phyloP scores from a whole-genome alignment of 2,329 filamentous ascomycete genomes.

The Dactylellina drechsleri region DNA sequence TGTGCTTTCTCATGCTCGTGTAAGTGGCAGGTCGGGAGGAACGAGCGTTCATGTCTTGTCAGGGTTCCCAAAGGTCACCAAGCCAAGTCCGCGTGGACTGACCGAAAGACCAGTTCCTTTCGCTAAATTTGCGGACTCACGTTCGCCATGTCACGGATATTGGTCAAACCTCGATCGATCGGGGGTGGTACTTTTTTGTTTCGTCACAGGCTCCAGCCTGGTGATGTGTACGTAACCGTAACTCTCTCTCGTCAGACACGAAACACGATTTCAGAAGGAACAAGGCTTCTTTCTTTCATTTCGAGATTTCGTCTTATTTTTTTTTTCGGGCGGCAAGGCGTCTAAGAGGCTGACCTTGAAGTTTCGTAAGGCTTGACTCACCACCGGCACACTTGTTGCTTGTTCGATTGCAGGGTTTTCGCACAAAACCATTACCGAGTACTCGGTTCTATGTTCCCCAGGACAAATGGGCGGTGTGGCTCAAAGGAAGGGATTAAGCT shows the following conservation, averaged over 20 bases:
- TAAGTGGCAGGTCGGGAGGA: too few relatives aligned
- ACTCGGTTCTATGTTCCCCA: conserved; percentile 21
- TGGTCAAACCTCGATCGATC: background rate
- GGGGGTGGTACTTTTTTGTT: background rate
- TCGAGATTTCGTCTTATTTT: background rate
- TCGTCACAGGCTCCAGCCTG: conserved; percentile 40
- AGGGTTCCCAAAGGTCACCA: conserved; percentile 17
- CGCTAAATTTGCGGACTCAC: background rate
- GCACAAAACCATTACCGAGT: background rate
- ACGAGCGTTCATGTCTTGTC: too few relatives aligned
- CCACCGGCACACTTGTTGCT: background rate
- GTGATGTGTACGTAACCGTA: conserved; percentile 24
- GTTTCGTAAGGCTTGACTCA: background rate
- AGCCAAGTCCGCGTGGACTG: conserved; percentile 22
- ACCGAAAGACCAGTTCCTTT: conserved; percentile 6
- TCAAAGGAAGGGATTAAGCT: conserved; percentile 23
- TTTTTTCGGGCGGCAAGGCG: conserved; percentile 33
- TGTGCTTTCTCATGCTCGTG: background rate
- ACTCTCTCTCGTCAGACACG: background rate
- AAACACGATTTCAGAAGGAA: background rate
- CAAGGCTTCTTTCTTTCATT: background rate
- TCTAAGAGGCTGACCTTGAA: conserved; percentile 33
- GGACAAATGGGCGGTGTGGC: background rate
- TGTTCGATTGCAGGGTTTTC: background rate
- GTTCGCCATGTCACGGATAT: background rate